Conservation (phyloP, 179 eudicot genomes). For the Actinidia chinensis region DNA sequence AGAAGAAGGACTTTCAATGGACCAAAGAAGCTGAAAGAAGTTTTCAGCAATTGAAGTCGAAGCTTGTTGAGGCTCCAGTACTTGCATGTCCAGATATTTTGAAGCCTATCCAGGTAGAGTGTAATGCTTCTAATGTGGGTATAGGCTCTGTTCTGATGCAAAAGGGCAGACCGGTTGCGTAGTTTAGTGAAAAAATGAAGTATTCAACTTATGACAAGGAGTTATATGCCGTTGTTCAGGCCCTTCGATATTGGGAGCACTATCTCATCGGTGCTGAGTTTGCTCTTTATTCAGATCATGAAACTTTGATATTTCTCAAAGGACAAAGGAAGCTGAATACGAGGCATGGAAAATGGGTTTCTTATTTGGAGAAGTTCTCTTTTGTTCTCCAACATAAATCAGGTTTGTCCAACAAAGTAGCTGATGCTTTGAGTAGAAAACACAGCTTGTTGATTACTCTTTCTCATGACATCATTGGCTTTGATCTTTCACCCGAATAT, state of each 20-base stretch:
- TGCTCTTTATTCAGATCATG: not conserved
- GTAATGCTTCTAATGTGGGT: not conserved
- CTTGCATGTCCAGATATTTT: not conserved
- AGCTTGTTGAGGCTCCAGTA: not conserved
- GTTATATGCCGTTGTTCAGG: not conserved
- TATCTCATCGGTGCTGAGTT: not conserved
- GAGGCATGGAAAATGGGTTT: not conserved
- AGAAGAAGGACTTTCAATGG: not conserved
- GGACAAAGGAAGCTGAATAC: not conserved
- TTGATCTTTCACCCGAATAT: not conserved
- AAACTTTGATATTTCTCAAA: not conserved
- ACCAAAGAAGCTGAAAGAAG: not conserved
- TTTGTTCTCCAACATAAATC: not conserved
- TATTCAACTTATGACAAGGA: not conserved
- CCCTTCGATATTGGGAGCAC: not conserved
- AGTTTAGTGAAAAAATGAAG: not conserved
- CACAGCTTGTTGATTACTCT: not conserved
- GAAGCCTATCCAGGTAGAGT: not conserved
- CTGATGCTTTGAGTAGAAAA: not conserved
- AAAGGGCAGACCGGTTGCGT: not conserved
- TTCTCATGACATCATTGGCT: not conserved
- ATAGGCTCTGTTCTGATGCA: not conserved
- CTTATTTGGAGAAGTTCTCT: not conserved
- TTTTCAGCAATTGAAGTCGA: not conserved
- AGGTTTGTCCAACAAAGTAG: not conserved